phyloP scores from a whole-genome alignment of 116 monocot species.

The Dioscorea cayenensis region DNA sequence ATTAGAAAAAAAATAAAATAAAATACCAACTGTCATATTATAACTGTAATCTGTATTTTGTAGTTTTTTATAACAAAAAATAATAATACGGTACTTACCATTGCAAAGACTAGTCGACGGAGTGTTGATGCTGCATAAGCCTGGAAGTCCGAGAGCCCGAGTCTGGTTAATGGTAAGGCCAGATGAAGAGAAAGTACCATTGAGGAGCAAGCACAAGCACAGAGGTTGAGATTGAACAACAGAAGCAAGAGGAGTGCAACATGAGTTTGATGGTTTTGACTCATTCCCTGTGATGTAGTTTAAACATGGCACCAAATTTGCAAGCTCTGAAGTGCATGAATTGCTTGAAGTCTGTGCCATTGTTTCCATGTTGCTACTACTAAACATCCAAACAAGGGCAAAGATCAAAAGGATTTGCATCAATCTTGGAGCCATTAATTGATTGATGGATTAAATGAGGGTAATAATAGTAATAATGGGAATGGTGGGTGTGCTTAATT shows the following conservation, averaged over 20 bases:
- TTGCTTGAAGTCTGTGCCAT: neutral
- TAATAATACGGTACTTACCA: neutral
- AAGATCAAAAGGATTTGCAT: neutral
- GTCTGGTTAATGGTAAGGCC: neutral
- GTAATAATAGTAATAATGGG: too few species aligned
- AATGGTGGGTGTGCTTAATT: neutral
- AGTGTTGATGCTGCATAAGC: neutral
- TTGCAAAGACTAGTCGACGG: neutral
- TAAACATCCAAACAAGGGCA: neutral
- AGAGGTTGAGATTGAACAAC: neutral
- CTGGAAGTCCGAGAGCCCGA: neutral
- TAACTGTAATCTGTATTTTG: too few species aligned
- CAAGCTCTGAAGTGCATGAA: neutral
- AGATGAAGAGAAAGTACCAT: neutral
- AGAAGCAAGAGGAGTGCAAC: neutral
- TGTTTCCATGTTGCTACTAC: neutral
- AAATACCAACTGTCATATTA: too few species aligned
- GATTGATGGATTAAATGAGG: neutral
- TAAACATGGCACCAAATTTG: neutral
- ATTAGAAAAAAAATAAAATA: too few species aligned
- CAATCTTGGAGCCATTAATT: neutral
- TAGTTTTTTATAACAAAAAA: too few species aligned
- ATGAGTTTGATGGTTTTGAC: neutral
- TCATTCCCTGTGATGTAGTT: neutral
- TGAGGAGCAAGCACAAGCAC: constrained; percentile 1